Evolutionary conservation across 352 stramenopile species (phyloP).

Genomic region (Pythium oligandrum): DNA sequence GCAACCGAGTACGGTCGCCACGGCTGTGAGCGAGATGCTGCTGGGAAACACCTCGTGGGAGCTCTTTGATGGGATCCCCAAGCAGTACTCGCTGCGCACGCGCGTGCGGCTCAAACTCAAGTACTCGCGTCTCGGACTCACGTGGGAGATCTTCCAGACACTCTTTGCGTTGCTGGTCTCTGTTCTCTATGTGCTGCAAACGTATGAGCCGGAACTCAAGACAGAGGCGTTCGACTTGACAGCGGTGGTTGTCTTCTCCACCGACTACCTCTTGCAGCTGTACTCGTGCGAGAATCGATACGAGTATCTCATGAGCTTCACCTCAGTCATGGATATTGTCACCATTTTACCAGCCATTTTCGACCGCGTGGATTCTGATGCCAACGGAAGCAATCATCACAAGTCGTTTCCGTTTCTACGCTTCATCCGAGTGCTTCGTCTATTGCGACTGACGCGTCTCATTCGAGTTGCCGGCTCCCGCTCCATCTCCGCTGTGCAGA

Average conservation of each 20-base stretch:
- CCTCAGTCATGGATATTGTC: constrained; percentile 50
- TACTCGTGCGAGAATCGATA: constrained; percentile 60
- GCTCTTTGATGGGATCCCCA: constrained; percentile 46
- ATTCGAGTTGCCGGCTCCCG: constrained; percentile 37
- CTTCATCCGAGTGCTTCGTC: constrained; percentile 53
- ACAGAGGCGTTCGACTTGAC: constrained; percentile 29
- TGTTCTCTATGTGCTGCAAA: constrained; percentile 44
- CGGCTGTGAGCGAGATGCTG: constrained; percentile 14
- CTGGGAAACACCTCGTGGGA: constrained; percentile 28
- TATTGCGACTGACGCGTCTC: constrained; percentile 49
- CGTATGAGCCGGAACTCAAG: constrained; percentile 27
- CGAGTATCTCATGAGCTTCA: constrained; percentile 44
- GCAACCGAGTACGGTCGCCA: too few species aligned
- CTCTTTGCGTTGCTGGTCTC: constrained; percentile 47
- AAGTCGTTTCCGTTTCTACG: constrained; percentile 47
- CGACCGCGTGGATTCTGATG: constrained; percentile 21
- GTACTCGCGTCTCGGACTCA: constrained; percentile 36
- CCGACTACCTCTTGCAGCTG: constrained; percentile 56
- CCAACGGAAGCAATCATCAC: constrained; percentile 8
- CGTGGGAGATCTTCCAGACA: constrained; percentile 62
- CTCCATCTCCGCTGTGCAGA: constrained; percentile 54
- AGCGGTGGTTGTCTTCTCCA: constrained; percentile 38
- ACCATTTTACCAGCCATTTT: constrained; percentile 51
- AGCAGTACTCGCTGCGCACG: constrained; percentile 42
- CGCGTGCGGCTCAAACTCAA: constrained; percentile 59